Conservation (phyloP, 495 filamentous ascomycete genomes). For the Penicillium silybi region DNA sequence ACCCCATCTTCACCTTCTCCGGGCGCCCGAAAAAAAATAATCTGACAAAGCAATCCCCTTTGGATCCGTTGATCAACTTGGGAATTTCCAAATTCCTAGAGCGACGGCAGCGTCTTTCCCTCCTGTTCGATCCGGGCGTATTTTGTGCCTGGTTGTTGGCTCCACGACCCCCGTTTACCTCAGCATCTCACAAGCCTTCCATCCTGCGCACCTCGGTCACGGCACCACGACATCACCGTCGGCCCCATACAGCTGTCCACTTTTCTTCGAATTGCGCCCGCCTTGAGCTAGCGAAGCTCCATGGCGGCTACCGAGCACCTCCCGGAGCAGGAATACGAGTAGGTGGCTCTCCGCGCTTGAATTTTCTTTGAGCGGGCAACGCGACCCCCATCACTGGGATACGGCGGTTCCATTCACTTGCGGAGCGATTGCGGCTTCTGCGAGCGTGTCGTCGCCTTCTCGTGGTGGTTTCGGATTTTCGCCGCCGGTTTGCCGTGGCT, state of each 20-base stretch:
- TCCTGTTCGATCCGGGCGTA: slow-evolving; percentile 4
- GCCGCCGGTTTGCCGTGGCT: not conserved
- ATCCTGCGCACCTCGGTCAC: slow-evolving; percentile 5
- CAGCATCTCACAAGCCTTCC: slow-evolving; percentile 8
- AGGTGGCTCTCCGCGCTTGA: slow-evolving; percentile 22
- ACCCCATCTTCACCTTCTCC: not conserved
- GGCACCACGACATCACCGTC: not conserved
- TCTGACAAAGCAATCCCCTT: not conserved
- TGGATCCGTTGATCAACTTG: slow-evolving; percentile 1
- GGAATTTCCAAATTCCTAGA: not conserved
- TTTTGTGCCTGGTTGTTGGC: slow-evolving; percentile 9
- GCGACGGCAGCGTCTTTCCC: not conserved
- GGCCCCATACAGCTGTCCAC: not conserved
- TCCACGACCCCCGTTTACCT: slow-evolving; percentile 21
- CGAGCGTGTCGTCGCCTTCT: not conserved
- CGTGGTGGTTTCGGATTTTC: not conserved
- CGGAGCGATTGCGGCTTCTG: not conserved
- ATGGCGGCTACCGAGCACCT: slow-evolving; percentile 42
- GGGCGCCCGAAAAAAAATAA: slow-evolving; percentile 2
- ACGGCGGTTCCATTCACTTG: not conserved
- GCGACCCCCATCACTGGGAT: not conserved
- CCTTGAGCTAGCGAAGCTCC: slow-evolving; percentile 37
- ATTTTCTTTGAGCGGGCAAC: not conserved
- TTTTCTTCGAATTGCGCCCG: slow-evolving; percentile 20
- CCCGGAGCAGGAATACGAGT: slow-evolving; percentile 44